Conservation (phyloP, 1,139 yeast genomes). For the Torulaspora pretoriensis region DNA sequence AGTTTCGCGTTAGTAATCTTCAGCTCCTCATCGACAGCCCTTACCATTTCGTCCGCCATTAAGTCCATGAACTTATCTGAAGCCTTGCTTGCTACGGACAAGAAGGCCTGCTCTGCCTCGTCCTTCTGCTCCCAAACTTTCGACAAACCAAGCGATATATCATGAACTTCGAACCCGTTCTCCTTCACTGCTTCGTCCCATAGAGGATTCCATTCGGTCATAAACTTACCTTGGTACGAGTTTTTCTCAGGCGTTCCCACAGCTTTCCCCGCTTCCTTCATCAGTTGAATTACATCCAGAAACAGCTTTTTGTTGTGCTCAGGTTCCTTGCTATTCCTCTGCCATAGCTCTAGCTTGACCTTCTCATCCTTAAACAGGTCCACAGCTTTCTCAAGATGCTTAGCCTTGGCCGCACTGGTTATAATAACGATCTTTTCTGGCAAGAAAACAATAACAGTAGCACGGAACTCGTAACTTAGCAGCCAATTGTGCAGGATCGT, state of each 20-base stretch:
- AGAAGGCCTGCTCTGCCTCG: conserved; percentile 63
- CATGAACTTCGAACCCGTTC: conserved; percentile 46
- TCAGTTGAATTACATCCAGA: conserved; percentile 50
- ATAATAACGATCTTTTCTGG: conserved; percentile 59
- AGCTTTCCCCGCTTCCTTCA: conserved; percentile 44
- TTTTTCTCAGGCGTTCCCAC: conserved; percentile 70
- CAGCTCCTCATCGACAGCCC: conserved; percentile 79
- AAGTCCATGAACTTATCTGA: conserved; percentile 77
- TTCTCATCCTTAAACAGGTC: conserved; percentile 32
- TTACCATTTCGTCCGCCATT: conserved; percentile 85
- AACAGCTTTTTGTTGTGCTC: conserved; percentile 70
- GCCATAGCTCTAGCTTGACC: conserved; percentile 58
- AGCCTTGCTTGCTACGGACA: conserved; percentile 71
- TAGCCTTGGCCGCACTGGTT: conserved; percentile 86
- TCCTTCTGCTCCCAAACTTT: conserved; percentile 72
- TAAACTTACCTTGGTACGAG: conserved; percentile 73
- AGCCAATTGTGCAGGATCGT: conserved; percentile 89
- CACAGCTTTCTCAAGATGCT: conserved; percentile 49
- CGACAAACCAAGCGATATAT: conserved; percentile 53
- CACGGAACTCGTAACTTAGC: conserved; percentile 91
- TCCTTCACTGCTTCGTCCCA: conserved; percentile 45
- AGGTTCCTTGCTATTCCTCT: conserved; percentile 70
- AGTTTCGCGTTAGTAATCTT: conserved; percentile 69
- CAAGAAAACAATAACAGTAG: conserved; percentile 70
- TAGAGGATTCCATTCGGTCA: conserved; percentile 69